phyloP scores from a whole-genome alignment of 352 stramenopile species.

The Globisporangium abappressorium region DNA sequence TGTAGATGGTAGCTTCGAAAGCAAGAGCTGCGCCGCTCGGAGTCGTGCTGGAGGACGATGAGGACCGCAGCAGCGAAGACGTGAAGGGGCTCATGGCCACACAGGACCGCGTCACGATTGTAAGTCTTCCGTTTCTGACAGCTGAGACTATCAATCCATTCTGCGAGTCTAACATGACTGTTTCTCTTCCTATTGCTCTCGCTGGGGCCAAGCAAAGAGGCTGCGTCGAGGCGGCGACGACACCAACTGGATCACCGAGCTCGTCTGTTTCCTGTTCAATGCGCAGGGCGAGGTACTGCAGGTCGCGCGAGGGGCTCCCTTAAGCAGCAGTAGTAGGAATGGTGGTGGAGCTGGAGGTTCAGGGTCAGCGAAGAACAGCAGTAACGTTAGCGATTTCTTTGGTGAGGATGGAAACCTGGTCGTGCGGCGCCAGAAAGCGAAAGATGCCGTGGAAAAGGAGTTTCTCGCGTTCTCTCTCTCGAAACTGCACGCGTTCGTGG shows the following conservation, averaged over 20 bases:
- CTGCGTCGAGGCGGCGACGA: constrained; percentile 33
- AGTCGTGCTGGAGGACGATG: not conserved
- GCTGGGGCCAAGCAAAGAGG: constrained; percentile 18
- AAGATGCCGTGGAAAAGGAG: constrained; percentile 44
- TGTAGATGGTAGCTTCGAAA: not conserved
- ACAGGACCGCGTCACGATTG: constrained; percentile 38
- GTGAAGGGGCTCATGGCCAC: constrained; percentile 28
- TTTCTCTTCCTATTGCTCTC: not conserved
- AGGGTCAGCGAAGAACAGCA: too few relatives aligned
- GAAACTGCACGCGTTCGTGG: constrained; percentile 43
- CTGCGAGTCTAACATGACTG: not conserved
- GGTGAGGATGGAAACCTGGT: constrained; percentile 31
- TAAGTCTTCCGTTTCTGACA: constrained; percentile 16
- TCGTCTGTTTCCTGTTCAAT: constrained; percentile 52
- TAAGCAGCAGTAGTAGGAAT: constrained; percentile 7
- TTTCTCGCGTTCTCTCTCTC: constrained; percentile 33
- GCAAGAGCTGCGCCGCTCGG: not conserved
- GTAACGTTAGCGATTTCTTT: constrained; percentile 20
- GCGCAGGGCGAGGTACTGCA: constrained; percentile 55
- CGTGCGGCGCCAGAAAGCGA: constrained; percentile 30
- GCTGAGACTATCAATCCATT: not conserved
- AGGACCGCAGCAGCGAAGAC: constrained; percentile 15
- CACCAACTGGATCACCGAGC: constrained; percentile 41
- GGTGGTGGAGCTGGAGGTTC: not conserved
- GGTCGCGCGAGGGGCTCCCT: constrained; percentile 25